A percentile compares a stretch with the other conserved stretches of the same genome.
These are phyloP conservation scores for Apiotrichum porosum DNA, from an alignment of 1,284 basidiomycete genomes.

Conservation along the genomic window DNA sequence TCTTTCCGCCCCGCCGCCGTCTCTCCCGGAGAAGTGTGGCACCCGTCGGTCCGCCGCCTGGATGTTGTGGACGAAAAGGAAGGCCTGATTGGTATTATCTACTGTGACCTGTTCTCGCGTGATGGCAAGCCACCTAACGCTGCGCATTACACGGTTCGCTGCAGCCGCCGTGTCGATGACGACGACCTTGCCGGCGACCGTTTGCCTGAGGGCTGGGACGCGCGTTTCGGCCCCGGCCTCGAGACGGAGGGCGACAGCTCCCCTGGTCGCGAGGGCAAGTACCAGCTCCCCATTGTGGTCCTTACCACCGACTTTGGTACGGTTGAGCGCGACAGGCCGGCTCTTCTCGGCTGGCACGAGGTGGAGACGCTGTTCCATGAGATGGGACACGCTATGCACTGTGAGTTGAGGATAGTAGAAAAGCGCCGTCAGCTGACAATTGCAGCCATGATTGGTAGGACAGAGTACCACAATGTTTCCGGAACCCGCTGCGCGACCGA, in stretches of 20 bases:
- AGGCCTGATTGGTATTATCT: slow-evolving; percentile 87
- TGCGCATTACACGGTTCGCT: slow-evolving; percentile 95
- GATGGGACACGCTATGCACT: slow-evolving; percentile 99
- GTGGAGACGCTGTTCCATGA: slow-evolving; percentile 95
- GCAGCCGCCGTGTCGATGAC: slow-evolving; percentile 83
- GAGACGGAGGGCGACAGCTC: slow-evolving; percentile 39
- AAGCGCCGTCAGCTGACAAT: neutral
- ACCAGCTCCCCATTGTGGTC: slow-evolving; percentile 87
- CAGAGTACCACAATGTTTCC: slow-evolving; percentile 95
- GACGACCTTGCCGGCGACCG: slow-evolving; percentile 71
- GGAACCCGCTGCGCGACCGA: slow-evolving; percentile 98
- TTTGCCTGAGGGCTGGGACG: slow-evolving; percentile 38
- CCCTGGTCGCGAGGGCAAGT: slow-evolving; percentile 60
- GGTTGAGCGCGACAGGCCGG: slow-evolving; percentile 57
- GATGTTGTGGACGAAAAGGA: slow-evolving; percentile 77
- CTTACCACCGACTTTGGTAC: slow-evolving; percentile 81
- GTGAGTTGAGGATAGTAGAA: slow-evolving; percentile 55
- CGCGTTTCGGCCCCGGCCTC: slow-evolving; percentile 34
- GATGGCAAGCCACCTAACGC: slow-evolving; percentile 83
- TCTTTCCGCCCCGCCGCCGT: slow-evolving; percentile 63
- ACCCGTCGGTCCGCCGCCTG: slow-evolving; percentile 78
- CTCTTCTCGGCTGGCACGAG: slow-evolving; percentile 85
- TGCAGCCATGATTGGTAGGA: slow-evolving; percentile 91
- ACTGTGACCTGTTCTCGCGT: slow-evolving; percentile 84
- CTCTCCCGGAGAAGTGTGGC: slow-evolving; percentile 79